Conservation (phyloP, 2,329 filamentous ascomycete genomes). For the Aspergillus latus region DNA sequence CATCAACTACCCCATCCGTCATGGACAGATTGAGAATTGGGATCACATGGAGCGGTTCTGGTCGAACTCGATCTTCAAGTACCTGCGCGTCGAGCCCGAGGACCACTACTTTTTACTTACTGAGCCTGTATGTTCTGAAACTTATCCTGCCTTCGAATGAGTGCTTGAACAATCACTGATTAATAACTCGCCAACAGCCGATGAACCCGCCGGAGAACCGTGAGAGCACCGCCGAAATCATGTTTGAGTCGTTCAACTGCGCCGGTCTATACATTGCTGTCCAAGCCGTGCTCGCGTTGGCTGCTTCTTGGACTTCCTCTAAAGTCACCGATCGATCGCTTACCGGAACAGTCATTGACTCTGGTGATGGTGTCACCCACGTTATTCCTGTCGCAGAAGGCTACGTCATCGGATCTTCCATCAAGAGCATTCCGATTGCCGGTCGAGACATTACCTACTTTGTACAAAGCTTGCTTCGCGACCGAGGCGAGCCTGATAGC, state of each 20-base stretch:
- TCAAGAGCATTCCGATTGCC: slow-evolving; percentile 98
- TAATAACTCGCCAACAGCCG: slow-evolving; percentile 56
- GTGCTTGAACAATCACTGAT: slow-evolving; percentile 2
- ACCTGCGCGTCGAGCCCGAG: slow-evolving; percentile 94
- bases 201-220: slow-evolving; percentile 98
- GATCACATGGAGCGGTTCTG: slow-evolving; percentile 99
- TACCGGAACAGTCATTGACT: slow-evolving; percentile 97
- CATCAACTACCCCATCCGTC: slow-evolving; percentile 94
- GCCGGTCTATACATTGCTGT: slow-evolving; percentile 98
- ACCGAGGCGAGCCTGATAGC: slow-evolving; percentile 94
- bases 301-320: slow-evolving; percentile 96
- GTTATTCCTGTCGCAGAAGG: slow-evolving; percentile 98
- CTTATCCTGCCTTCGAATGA: background rate
- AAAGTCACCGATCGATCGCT: slow-evolving; percentile 96
- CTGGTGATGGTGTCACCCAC: slow-evolving; percentile 97
- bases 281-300: slow-evolving; percentile 92
- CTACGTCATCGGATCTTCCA: slow-evolving; percentile 97
- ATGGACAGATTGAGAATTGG: slow-evolving; percentile 99
- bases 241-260: slow-evolving; percentile 99
- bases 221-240: slow-evolving; percentile 98
- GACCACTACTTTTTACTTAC: slow-evolving; percentile 98
- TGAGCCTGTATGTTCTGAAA: slow-evolving; percentile 72
- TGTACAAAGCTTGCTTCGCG: slow-evolving; percentile 91
- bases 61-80: slow-evolving; percentile 99
- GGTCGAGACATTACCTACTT: slow-evolving; percentile 99